Conservation (phyloP, 768 basidiomycete genomes). For the Tylopilus rubrobrunneus region DNA sequence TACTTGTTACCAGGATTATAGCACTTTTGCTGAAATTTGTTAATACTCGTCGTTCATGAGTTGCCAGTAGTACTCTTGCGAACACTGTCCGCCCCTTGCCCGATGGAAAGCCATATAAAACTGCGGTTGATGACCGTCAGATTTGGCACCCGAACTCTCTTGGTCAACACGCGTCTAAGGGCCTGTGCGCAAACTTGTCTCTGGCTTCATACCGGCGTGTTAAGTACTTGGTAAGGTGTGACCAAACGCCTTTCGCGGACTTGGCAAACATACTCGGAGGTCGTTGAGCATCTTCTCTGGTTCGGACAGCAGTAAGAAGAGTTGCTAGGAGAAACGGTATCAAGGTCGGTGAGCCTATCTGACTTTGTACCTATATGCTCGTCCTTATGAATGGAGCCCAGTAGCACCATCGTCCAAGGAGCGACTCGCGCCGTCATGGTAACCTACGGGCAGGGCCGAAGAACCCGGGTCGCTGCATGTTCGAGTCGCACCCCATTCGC, state of each 20-base stretch:
- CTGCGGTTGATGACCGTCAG: no score
- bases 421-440: constrained; percentile 25
- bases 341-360: constrained; percentile 12
- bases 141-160: no score
- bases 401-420: constrained; percentile 22
- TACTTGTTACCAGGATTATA: no score
- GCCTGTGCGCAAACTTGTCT: no score
- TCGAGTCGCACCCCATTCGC: constrained; percentile 20
- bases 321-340: constrained; percentile 9
- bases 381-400: not conserved
- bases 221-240: no score
- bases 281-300: not conserved
- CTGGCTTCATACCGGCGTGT: no score
- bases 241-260: constrained; percentile 5
- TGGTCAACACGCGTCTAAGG: no score
- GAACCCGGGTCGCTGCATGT: constrained; percentile 24
- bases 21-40: no score
- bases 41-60: no score
- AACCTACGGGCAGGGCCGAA: constrained; percentile 25
- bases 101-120: no score
- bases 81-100: no score
- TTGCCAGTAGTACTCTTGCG: no score
- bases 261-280: constrained; percentile 1
- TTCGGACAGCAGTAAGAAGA: constrained; percentile 9
- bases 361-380: not conserved